Base-by-base conservation (phyloP, 2,329 filamentous ascomycete genomes). In the Beauveria pseudobassiana region DNA sequence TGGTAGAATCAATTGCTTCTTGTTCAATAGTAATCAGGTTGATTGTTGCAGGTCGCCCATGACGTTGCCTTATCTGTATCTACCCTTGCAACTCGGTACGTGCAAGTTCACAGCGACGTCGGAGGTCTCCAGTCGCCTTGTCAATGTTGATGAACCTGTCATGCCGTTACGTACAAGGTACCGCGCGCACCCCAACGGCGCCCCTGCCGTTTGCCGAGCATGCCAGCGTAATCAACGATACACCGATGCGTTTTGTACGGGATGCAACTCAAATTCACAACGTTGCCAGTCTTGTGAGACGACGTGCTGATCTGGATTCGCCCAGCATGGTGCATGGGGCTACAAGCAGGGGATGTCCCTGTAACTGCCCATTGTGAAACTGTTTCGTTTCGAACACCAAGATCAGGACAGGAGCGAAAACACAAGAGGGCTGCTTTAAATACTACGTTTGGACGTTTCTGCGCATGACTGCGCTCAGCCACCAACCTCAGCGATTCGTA, bases 131-230 rank as follows among this genome's bases (percentile, higher is more conserved):
- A 24, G 38, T n/a, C 8, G 38, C 48, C 49, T 12, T 57, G 26
- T 49, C n/a, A 53, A 38, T 60, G 34, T 52, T 50, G 20, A 42
- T 45, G 8, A 42, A 38, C 40, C 49, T 46, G 49, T 53, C 50
- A 60, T 46, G 57, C 49, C 57, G 38, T 53, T 60, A 59, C 57
- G 57, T 59, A 59, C 57, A 46, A 59, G 49, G 22, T 43, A 12
- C 4, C 10, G n/a, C 18, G 4, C 9, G 24, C 14, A 22, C 24
- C 57, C 9, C 38, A 53, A 52, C 57, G 40, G 40, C 24, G 28
- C 46, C 22, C 24, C 22, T 30, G 18, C 22, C 45, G 38, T 43
- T 16, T 20, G 18, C 24, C n/a, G 10, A 59, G 28, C 50, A 43
- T 18, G 18, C 42, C 0, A 38, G 34, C 51, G 22, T 54, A 28